These are phyloP conservation scores for Setaria viridis DNA, from an alignment of 202 grass and related monocot species.

Conservation along the genomic window DNA sequence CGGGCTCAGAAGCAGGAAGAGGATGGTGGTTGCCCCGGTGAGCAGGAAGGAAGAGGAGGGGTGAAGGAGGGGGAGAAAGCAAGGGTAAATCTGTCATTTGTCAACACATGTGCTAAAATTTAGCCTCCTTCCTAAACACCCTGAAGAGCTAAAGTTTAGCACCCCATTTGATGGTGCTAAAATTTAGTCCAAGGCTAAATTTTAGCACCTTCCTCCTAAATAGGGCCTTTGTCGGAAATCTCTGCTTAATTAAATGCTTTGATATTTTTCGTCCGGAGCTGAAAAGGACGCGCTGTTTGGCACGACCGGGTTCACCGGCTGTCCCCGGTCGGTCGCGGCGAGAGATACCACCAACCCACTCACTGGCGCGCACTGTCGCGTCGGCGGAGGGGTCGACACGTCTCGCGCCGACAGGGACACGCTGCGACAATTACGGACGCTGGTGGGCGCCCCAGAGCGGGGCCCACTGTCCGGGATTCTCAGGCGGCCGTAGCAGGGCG, in stretches of 20 bases:
- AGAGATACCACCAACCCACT: background rate
- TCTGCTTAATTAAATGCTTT: background rate
- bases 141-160: no score
- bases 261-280: background rate
- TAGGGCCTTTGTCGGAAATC: no score
- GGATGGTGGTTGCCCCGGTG: no score
- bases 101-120: no score
- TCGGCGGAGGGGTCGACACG: slow-evolving; percentile 36
- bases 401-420: slow-evolving; percentile 31
- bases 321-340: background rate
- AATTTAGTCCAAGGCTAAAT: no score
- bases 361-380: background rate
- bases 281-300: background rate
- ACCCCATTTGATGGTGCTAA: no score
- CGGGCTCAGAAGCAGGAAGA: no score
- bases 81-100: no score
- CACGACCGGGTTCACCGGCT: slow-evolving; percentile 3
- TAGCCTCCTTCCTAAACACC: no score
- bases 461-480: background rate
- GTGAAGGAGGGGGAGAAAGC: no score
- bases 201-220: no score
- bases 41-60: no score
- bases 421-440: slow-evolving; percentile 48
- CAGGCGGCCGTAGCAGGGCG: background rate
- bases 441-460: background rate